Conservation (phyloP, 129 eudicot species). For the Sambucus nigra region DNA sequence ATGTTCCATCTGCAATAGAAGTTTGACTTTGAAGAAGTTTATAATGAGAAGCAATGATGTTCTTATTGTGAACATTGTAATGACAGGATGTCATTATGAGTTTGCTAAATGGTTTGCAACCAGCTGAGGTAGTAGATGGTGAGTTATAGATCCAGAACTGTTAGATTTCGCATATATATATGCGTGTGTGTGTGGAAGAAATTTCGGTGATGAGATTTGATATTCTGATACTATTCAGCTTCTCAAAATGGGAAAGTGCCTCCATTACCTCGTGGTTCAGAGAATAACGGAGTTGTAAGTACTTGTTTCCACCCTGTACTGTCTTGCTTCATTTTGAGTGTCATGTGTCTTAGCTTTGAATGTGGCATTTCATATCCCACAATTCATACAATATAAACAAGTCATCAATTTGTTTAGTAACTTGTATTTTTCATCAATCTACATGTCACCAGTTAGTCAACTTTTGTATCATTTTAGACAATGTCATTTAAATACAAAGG, state of each 20-base stretch:
- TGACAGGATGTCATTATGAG: slow-evolving; percentile 83
- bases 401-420: neutral
- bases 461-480: no score
- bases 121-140: slow-evolving; percentile 69
- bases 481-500: no score
- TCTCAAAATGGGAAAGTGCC: slow-evolving; percentile 74
- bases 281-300: slow-evolving; percentile 81
- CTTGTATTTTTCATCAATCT: no score
- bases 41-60: slow-evolving; percentile 4
- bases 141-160: slow-evolving; percentile 18
- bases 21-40: neutral
- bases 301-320: slow-evolving; percentile 9
- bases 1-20: neutral
- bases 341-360: neutral
- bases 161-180: neutral
- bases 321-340: neutral
- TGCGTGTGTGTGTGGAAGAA: slow-evolving; percentile 6
- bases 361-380: neutral
- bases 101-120: slow-evolving; percentile 75
- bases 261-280: slow-evolving; percentile 69
- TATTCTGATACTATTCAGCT: slow-evolving; percentile 38
- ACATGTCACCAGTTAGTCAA: no score
- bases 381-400: no score
- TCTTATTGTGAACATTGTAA: slow-evolving; percentile 4
- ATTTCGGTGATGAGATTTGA: slow-evolving; percentile 1